phyloP scores from a whole-genome alignment of 345 rosid genomes.

The Eutrema heterophyllum region DNA sequence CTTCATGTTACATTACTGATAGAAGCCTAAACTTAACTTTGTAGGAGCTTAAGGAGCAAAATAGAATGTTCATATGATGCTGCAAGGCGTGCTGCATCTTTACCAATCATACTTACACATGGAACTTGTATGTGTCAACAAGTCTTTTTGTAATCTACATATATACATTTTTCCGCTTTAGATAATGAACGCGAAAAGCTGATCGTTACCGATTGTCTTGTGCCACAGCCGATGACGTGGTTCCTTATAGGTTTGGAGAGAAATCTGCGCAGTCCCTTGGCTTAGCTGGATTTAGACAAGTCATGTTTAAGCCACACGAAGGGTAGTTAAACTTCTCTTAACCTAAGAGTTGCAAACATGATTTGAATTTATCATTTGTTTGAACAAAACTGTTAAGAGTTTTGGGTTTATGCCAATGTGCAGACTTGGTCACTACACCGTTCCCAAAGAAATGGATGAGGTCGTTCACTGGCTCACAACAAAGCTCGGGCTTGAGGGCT shows the following conservation, averaged over 20 bases:
- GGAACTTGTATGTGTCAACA: conserved; percentile 49
- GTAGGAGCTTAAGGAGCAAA: conserved; percentile 51
- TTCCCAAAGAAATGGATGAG: conserved; percentile 79
- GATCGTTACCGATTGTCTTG: neutral
- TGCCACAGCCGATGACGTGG: conserved; percentile 70
- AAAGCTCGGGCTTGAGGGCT: conserved; percentile 74
- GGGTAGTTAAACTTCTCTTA: conserved; percentile 40
- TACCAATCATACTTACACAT: conserved; percentile 59
- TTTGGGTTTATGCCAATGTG: conserved; percentile 18
- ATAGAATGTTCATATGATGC: conserved; percentile 63
- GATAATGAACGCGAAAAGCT: neutral
- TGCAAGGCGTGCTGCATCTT: conserved; percentile 57
- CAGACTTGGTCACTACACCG: conserved; percentile 92
- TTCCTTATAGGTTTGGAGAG: conserved; percentile 71
- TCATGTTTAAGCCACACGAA: conserved; percentile 61
- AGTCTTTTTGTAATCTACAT: neutral
- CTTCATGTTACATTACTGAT: neutral
- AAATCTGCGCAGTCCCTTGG: conserved; percentile 61
- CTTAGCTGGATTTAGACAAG: conserved; percentile 62
- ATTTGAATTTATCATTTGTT: neutral
- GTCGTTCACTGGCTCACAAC: conserved; percentile 69
- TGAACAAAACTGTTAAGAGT: conserved; percentile 3
- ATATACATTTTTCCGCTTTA: neutral
- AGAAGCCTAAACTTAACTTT: neutral
- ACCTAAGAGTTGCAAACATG: neutral